phyloP scores from a whole-genome alignment of 441 rosid species.

The Jatropha multifida region DNA sequence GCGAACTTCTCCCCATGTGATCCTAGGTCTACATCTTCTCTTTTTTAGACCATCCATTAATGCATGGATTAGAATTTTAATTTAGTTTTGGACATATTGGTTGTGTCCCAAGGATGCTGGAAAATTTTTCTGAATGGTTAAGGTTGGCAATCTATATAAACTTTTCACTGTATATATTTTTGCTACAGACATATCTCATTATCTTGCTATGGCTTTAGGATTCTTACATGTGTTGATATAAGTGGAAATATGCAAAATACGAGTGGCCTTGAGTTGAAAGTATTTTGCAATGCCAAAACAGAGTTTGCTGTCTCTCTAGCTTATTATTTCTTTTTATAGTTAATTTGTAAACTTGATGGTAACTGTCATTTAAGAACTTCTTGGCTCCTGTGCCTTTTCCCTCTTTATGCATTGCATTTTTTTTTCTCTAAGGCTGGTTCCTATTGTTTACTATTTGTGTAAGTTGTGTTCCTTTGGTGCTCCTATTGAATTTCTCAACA shows the following conservation, averaged over 20 bases:
- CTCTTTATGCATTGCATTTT: background rate
- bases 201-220: background rate
- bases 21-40: too few species aligned
- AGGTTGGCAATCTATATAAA: background rate
- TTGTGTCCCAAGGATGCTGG: background rate
- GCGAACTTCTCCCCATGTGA: too few species aligned
- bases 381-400: too few species aligned
- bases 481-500: background rate
- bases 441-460: background rate
- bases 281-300: background rate
- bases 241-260: background rate
- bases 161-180: background rate
- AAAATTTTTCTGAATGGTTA: background rate
- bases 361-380: too few species aligned
- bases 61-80: background rate
- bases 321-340: background rate
- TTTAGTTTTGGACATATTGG: background rate
- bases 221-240: background rate
- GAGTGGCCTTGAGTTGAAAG: background rate
- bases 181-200: background rate
- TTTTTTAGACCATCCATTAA: too few species aligned
- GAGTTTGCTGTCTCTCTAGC: background rate
- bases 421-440: too few species aligned
- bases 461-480: background rate
- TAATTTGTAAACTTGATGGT: too few species aligned